Percentiles rank a stretch among this genome's conserved stretches.
Conservation (phyloP, 2,329 filamentous ascomycete genomes). For the Colletotrichum shisoi region DNA sequence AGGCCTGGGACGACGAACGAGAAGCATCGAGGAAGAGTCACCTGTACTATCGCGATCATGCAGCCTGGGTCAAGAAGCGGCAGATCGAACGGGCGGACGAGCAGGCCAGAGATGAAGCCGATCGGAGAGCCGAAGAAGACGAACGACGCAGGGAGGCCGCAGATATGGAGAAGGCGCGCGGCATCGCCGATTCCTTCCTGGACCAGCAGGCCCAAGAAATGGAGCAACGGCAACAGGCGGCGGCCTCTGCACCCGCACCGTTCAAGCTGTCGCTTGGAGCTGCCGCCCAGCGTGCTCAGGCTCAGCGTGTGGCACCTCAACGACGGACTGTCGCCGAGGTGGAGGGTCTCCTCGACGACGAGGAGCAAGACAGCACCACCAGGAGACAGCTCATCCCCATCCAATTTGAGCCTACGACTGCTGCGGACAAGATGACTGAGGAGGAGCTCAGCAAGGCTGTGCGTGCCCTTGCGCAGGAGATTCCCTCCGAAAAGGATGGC, state of each 20-base stretch:
- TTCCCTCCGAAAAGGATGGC: constrained; percentile 84
- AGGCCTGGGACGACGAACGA: constrained; percentile 88
- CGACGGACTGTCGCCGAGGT: constrained; percentile 90
- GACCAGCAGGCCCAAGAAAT: constrained; percentile 83
- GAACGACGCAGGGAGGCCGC: constrained; percentile 74
- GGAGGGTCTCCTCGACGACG: constrained; percentile 92
- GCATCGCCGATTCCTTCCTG: constrained; percentile 90
- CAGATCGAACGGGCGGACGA: constrained; percentile 77
- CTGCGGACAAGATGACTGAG: constrained; percentile 75
- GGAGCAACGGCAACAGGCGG: constrained; percentile 55
- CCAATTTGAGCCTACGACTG: constrained; percentile 75
- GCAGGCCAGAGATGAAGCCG: constrained; percentile 78
- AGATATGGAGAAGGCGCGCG: constrained; percentile 78
- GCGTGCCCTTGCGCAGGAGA: constrained; percentile 83
- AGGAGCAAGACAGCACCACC: constrained; percentile 77
- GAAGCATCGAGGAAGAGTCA: constrained; percentile 76
- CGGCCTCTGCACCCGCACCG: constrained; percentile 66
- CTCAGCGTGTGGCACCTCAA: constrained; percentile 62
- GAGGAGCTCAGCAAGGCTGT: constrained; percentile 87
- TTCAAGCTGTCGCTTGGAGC: constrained; percentile 95
- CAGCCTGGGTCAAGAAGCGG: constrained; percentile 84
- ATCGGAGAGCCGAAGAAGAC: constrained; percentile 78
- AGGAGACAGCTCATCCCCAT: constrained; percentile 83
- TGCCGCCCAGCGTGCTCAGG: constrained; percentile 76
- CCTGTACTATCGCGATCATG: constrained; percentile 87